Conservation (phyloP, 2,329 filamentous ascomycete species). For the Cephalotrichum gorgonifer region DNA sequence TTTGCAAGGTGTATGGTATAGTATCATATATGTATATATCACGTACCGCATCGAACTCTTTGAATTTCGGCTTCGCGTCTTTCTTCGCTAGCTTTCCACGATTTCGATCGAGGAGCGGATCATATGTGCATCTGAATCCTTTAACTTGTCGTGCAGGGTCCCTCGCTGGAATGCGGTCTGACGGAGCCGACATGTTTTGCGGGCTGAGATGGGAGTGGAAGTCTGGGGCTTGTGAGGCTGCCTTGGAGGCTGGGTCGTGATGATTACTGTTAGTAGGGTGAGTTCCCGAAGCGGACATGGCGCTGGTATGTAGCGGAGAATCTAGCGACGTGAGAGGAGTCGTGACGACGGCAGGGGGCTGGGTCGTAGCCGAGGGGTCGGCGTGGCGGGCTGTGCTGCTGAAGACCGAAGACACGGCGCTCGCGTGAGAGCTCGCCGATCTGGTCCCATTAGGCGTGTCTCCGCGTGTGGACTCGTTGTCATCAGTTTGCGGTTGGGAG, state of each 20-base stretch:
- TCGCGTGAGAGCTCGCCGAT: constrained; percentile 63
- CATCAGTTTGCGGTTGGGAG: constrained; percentile 34
- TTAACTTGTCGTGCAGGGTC: constrained; percentile 42
- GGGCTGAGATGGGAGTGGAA: constrained; percentile 4
- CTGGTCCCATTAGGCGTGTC: constrained; percentile 62
- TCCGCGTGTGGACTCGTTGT: constrained; percentile 47
- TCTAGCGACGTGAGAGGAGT: constrained; percentile 42
- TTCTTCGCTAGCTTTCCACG: constrained; percentile 41
- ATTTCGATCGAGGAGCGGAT: constrained; percentile 44
- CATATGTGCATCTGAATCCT: constrained; percentile 50
- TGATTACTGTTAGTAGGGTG: neutral
- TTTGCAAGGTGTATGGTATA: constrained; percentile 6
- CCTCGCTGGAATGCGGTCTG: constrained; percentile 42
- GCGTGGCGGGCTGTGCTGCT: constrained; percentile 36
- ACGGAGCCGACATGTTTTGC: constrained; percentile 18
- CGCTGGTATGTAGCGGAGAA: constrained; percentile 26
- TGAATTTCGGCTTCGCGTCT: constrained; percentile 48
- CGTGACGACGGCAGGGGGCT: constrained; percentile 26
- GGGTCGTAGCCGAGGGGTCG: constrained; percentile 32
- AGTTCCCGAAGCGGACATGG: constrained; percentile 1
- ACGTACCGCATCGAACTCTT: constrained; percentile 59
- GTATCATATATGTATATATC: constrained; percentile 29
- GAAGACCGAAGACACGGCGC: constrained; percentile 62
- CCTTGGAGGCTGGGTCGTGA: neutral
- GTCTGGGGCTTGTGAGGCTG: neutral